Conservation (phyloP, 2,329 filamentous ascomycete species). For the Penicillium sp. region DNA sequence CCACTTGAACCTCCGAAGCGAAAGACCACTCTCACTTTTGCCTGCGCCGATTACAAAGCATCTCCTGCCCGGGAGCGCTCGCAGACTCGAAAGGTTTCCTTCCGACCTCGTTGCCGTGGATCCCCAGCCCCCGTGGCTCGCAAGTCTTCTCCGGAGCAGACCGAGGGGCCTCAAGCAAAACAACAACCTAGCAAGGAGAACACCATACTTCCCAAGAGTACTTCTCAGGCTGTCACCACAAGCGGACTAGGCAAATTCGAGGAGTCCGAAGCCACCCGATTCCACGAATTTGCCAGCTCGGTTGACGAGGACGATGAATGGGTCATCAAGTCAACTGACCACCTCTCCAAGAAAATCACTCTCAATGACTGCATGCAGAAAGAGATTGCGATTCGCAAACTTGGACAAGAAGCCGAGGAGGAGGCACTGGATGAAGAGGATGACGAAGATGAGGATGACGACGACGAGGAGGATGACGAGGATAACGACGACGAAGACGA, state of each 20-base stretch:
- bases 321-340: constrained; percentile 65
- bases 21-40: constrained; percentile 43
- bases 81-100: constrained; percentile 17
- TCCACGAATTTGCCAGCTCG: constrained; percentile 89
- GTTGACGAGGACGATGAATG: constrained; percentile 81
- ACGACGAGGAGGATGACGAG: constrained; percentile 78
- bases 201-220: constrained; percentile 9
- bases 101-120: constrained; percentile 29
- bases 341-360: constrained; percentile 63
- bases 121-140: constrained; percentile 38
- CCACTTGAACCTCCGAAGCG: constrained; percentile 33
- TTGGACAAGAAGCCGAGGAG: constrained; percentile 86
- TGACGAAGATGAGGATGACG: constrained; percentile 71
- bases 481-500: constrained; percentile 91
- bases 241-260: constrained; percentile 37
- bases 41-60: constrained; percentile 37
- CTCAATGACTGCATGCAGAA: constrained; percentile 84
- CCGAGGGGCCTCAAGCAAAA: constrained; percentile 1
- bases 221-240: constrained; percentile 27
- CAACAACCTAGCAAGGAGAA: background rate
- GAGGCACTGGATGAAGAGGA: constrained; percentile 75
- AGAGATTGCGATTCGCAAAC: constrained; percentile 77
- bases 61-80: constrained; percentile 24
- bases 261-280: constrained; percentile 46
- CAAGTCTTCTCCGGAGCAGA: constrained; percentile 21